Percentiles rank a stretch among this genome's conserved stretches.
Conservation (phyloP, 2,329 filamentous ascomycete species). For the Chrysosporium queenslandicum region DNA sequence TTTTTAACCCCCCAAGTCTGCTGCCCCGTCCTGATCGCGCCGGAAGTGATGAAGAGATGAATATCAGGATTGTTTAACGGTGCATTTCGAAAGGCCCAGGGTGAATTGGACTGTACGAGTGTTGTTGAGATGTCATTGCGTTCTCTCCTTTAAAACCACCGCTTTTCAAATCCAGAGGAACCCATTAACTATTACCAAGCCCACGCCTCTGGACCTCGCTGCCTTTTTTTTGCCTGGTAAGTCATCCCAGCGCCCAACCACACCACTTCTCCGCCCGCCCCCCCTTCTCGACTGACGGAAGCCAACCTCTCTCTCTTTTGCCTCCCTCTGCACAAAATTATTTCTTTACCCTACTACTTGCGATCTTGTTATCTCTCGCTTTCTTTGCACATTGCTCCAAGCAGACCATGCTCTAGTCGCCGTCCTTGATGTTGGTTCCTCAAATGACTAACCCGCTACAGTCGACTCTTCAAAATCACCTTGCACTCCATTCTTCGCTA, state of each 20-base stretch:
- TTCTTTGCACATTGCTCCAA: neutral
- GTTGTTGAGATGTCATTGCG: neutral
- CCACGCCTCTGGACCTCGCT: neutral
- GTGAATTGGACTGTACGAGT: conserved; percentile 6
- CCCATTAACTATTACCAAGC: too few species aligned
- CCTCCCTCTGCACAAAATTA: neutral
- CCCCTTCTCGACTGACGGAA: neutral
- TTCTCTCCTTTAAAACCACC: conserved; percentile 2
- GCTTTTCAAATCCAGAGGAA: neutral
- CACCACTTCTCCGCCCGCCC: conserved; percentile 12
- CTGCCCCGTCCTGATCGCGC: neutral
- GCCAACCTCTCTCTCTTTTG: neutral
- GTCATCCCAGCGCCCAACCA: conserved; percentile 11
- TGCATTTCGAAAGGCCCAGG: neutral
- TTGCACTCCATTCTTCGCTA: neutral
- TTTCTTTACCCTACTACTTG: neutral
- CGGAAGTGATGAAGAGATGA: neutral
- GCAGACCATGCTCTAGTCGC: neutral
- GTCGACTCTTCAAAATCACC: neutral
- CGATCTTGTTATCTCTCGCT: neutral
- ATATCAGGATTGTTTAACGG: neutral
- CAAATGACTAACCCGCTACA: conserved; percentile 7
- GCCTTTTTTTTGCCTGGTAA: conserved; percentile 5
- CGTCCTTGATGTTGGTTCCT: neutral
- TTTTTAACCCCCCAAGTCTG: neutral